Conservation (phyloP, 352 stramenopile genomes). For the Phytophthora cryptogea region DNA sequence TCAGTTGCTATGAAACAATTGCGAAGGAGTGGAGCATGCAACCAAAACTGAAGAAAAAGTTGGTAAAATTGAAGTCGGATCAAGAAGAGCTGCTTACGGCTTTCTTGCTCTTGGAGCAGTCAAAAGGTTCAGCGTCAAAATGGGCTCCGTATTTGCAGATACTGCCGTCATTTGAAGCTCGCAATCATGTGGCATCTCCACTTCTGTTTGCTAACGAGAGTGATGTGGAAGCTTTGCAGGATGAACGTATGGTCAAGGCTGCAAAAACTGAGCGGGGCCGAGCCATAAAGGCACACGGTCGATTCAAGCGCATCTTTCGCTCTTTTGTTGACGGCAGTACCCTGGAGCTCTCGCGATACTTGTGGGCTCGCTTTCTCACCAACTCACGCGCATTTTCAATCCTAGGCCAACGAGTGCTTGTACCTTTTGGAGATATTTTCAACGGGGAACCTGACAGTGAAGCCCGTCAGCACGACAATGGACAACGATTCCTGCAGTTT, state of each 20-base stretch:
- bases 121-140: slow-evolving; percentile 38
- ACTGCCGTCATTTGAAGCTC: slow-evolving; percentile 31
- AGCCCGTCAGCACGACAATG: slow-evolving; percentile 38
- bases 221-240: slow-evolving; percentile 46
- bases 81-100: slow-evolving; percentile 65
- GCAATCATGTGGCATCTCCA: slow-evolving; percentile 32
- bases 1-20: slow-evolving; percentile 51
- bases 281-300: slow-evolving; percentile 36
- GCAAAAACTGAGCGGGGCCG: slow-evolving; percentile 31
- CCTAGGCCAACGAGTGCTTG: slow-evolving; percentile 65
- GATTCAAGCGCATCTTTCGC: slow-evolving; percentile 55
- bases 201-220: slow-evolving; percentile 39
- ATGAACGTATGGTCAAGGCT: slow-evolving; percentile 45
- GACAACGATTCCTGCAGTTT: slow-evolving; percentile 62
- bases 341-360: slow-evolving; percentile 30
- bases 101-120: slow-evolving; percentile 63
- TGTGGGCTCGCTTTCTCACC: slow-evolving; percentile 61
- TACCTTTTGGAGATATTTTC: slow-evolving; percentile 90
- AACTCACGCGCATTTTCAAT: slow-evolving; percentile 85
- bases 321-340: slow-evolving; percentile 13
- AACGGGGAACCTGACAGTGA: slow-evolving; percentile 66
- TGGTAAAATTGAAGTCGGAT: slow-evolving; percentile 36
- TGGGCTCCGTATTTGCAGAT: slow-evolving; percentile 67
- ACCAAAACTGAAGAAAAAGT: slow-evolving; percentile 35
- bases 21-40: slow-evolving; percentile 21